A percentile compares a stretch with the other conserved stretches of the same genome.
Evolutionary conservation across 176 grass and related monocot species (phyloP).

Genomic region (Saccharum spontaneum): DNA sequence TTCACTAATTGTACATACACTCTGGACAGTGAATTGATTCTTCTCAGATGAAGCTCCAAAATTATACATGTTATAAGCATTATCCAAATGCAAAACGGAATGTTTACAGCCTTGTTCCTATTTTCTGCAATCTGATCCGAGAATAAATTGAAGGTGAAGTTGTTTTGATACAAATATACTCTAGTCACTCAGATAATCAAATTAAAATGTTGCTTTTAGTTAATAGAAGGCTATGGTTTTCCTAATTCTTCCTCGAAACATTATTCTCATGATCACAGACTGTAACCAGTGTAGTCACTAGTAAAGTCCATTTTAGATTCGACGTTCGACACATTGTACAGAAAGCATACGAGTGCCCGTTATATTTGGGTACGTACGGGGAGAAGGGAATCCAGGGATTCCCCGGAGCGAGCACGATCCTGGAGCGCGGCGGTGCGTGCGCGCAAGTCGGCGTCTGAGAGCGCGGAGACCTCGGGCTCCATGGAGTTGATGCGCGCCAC

Average conservation of each 20-base stretch:
- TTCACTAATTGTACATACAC: background rate
- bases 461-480: constrained; percentile 66
- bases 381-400: constrained; percentile 84
- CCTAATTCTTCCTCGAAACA: background rate
- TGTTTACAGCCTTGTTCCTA: background rate
- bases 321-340: background rate
- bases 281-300: background rate
- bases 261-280: background rate
- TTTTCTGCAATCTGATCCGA: background rate
- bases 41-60: constrained; percentile 4
- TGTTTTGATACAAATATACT: background rate
- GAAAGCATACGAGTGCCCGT: background rate
- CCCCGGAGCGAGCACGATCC: constrained; percentile 64
- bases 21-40: background rate
- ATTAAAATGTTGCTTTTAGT: background rate
- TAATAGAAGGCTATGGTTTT: background rate
- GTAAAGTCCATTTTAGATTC: background rate
- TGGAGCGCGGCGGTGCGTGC: constrained; percentile 64
- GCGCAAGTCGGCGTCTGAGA: constrained; percentile 75
- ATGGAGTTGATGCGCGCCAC: constrained; percentile 66
- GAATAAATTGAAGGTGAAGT: background rate
- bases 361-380: constrained; percentile 46
- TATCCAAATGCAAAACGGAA: constrained; percentile 8
- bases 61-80: background rate
- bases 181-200: background rate